A percentile compares a stretch with the other conserved stretches of the same genome.
Conservation (phyloP, 441 rosid genomes). For the Adansonia rubrostipa region DNA sequence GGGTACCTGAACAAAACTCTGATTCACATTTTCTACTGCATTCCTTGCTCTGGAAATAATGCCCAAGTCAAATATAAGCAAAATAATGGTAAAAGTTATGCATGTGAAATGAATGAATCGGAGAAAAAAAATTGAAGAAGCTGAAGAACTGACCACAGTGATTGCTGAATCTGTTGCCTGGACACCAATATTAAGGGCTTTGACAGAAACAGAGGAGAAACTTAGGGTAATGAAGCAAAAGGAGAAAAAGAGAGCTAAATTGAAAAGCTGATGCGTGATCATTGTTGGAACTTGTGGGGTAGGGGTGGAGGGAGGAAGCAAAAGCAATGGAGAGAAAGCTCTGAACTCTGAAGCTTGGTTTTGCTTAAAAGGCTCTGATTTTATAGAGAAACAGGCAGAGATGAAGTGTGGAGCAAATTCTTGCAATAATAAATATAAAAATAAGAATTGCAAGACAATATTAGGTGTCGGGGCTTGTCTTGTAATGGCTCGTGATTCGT, state of each 20-base stretch:
- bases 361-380: slow-evolving; percentile 25
- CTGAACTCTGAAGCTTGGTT: slow-evolving; percentile 32
- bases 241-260: slow-evolving; percentile 28
- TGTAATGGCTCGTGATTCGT: slow-evolving; percentile 21
- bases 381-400: background rate
- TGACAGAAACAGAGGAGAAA: slow-evolving; percentile 33
- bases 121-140: background rate
- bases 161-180: slow-evolving; percentile 52
- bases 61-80: background rate
- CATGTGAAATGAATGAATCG: background rate
- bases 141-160: slow-evolving; percentile 51
- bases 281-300: slow-evolving; percentile 13
- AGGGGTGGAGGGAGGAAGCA: too few species aligned
- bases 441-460: background rate
- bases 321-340: slow-evolving; percentile 2
- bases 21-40: slow-evolving; percentile 92
- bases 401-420: background rate
- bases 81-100: background rate
- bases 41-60: slow-evolving; percentile 55
- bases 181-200: slow-evolving; percentile 70
- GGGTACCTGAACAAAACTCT: slow-evolving; percentile 71
- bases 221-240: slow-evolving; percentile 23
- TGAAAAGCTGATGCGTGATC: slow-evolving; percentile 24
- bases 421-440: background rate
- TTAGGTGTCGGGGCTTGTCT: slow-evolving; percentile 5